These are phyloP conservation scores for Saturnispora sekii DNA, from an alignment of 805 yeast species.

Conservation along the genomic window DNA sequence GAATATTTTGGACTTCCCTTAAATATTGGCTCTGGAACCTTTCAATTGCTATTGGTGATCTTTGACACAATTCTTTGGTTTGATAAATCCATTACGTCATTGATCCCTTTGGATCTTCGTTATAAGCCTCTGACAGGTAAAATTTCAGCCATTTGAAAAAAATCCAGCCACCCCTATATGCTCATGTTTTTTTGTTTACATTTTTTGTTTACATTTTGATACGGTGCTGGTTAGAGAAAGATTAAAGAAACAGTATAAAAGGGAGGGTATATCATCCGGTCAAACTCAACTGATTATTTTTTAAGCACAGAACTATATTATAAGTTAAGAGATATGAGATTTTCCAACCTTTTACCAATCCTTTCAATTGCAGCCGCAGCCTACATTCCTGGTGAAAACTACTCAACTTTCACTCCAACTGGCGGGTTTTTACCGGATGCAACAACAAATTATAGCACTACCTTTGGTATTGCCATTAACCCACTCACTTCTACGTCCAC, in stretches of 20 bases:
- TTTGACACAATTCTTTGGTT: no score
- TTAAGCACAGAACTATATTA: background rate
- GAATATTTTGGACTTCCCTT: no score
- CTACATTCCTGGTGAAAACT: slow-evolving; percentile 36
- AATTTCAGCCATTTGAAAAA: background rate
- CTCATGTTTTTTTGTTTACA: slow-evolving; percentile 3
- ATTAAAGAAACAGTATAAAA: slow-evolving; percentile 1
- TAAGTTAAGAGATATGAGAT: slow-evolving; percentile 1
- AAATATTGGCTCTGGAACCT: background rate
- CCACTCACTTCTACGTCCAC: slow-evolving; percentile 32
- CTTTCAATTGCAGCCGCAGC: slow-evolving; percentile 6
- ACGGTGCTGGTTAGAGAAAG: slow-evolving; percentile 1
- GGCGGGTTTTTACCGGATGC: slow-evolving; percentile 43
- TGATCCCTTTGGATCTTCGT: background rate
- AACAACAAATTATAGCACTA: slow-evolving; percentile 41
- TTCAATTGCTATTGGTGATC: no score
- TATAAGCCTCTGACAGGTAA: background rate
- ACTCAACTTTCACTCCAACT: slow-evolving; percentile 60
- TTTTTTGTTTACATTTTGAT: slow-evolving; percentile 7
- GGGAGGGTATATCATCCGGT: background rate
- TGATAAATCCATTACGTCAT: background rate
- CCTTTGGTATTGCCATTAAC: slow-evolving; percentile 62
- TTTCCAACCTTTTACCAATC: slow-evolving; percentile 2
- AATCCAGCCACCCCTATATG: slow-evolving; percentile 1
- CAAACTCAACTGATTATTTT: background rate